Evolutionary conservation across 2,329 filamentous ascomycete species (phyloP).

Genomic region (Cladosporium austrohemisphaericum): DNA sequence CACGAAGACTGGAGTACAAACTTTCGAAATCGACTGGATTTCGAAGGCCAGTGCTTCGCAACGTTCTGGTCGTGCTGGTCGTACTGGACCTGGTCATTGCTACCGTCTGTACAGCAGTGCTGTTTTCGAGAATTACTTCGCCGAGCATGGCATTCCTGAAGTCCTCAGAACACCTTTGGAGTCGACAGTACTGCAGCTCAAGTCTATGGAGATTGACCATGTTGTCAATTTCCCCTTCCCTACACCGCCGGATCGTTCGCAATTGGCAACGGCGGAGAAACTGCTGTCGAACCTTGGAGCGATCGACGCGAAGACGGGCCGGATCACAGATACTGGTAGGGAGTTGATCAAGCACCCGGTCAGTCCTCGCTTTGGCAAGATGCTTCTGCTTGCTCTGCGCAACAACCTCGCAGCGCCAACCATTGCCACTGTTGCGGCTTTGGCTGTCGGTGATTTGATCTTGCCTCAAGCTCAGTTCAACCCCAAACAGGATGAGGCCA

Average conservation of each 20-base stretch:
- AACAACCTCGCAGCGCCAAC: constrained; percentile 81
- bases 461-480: constrained; percentile 67
- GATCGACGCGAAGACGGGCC: constrained; percentile 60
- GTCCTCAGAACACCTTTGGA: constrained; percentile 89
- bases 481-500: constrained; percentile 42
- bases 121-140: constrained; percentile 85
- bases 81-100: constrained; percentile 93
- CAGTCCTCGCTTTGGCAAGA: constrained; percentile 84
- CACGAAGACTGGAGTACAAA: constrained; percentile 84
- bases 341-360: constrained; percentile 87
- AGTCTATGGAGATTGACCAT: constrained; percentile 86
- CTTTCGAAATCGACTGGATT: constrained; percentile 92
- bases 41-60: constrained; percentile 95
- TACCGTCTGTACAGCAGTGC: constrained; percentile 93
- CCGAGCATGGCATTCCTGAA: constrained; percentile 81
- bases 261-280: constrained; percentile 78
- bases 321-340: constrained; percentile 73
- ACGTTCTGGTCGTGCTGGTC: constrained; percentile 85
- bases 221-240: constrained; percentile 95
- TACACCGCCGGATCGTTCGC: constrained; percentile 74
- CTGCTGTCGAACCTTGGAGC: constrained; percentile 82
- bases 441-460: constrained; percentile 86
- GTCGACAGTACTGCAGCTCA: constrained; percentile 82
- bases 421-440: constrained; percentile 79
- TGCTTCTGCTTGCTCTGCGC: constrained; percentile 80